Evolutionary conservation across 2,329 filamentous ascomycete genomes (phyloP).

Genomic region (Boeremia lycopersici): DNA sequence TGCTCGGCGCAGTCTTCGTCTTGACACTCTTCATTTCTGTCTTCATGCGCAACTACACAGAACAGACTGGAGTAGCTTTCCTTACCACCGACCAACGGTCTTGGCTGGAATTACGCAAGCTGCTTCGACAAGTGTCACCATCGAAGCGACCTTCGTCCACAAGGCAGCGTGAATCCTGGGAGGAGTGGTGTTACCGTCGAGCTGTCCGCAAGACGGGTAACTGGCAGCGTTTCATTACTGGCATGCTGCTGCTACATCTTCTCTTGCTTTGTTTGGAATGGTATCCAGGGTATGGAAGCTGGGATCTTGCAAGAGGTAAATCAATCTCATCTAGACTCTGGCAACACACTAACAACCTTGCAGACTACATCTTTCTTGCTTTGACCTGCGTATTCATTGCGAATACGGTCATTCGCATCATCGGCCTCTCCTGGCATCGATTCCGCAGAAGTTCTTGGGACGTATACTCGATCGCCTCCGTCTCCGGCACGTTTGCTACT

Average conservation of each 20-base stretch:
- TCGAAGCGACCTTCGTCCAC: constrained; percentile 89
- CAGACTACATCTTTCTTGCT: constrained; percentile 75
- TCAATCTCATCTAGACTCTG: background rate
- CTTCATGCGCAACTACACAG: constrained; percentile 99
- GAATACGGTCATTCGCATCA: constrained; percentile 82
- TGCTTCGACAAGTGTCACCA: constrained; percentile 89
- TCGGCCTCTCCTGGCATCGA: constrained; percentile 88
- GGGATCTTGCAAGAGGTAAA: constrained; percentile 69
- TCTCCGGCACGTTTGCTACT: constrained; percentile 80
- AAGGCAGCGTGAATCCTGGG: constrained; percentile 73
- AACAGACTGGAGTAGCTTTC: constrained; percentile 96
- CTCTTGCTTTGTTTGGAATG: constrained; percentile 84
- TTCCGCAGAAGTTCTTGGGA: constrained; percentile 97
- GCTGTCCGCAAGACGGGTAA: constrained; percentile 92
- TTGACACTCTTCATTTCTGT: constrained; percentile 97
- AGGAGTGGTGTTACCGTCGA: constrained; percentile 92
- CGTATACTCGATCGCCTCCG: constrained; percentile 80
- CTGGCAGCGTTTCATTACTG: constrained; percentile 86
- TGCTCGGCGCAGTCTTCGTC: constrained; percentile 94
- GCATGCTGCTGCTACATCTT: constrained; percentile 80
- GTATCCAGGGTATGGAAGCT: constrained; percentile 73
- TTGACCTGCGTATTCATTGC: constrained; percentile 82
- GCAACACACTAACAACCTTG: constrained; percentile 25
- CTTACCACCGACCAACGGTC: constrained; percentile 94
- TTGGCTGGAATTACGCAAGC: constrained; percentile 92